phyloP scores from a whole-genome alignment of 2,329 filamentous ascomycete genomes.

The Macrophomina phaseolina region DNA sequence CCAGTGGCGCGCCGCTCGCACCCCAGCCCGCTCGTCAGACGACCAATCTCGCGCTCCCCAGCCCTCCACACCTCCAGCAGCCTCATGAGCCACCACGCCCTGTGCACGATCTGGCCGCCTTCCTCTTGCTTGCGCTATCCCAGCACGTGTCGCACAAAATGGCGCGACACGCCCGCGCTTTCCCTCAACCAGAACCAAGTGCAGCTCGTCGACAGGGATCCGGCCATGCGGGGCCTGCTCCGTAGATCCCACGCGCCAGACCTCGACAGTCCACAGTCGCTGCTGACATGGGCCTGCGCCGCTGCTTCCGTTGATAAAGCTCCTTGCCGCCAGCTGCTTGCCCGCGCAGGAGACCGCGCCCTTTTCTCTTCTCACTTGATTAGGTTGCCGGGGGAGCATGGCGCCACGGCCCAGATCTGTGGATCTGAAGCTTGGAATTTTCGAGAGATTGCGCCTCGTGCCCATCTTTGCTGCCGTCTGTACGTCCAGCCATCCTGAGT shows the following conservation, averaged over 20 bases:
- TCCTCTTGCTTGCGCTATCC: neutral
- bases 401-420: slow-evolving; percentile 7
- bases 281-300: neutral
- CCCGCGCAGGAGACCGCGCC: neutral
- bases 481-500: neutral
- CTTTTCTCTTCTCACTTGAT: no score
- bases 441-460: slow-evolving; percentile 12
- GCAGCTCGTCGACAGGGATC: slow-evolving; percentile 6
- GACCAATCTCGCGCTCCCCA: neutral
- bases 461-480: slow-evolving; percentile 12
- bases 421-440: slow-evolving; percentile 20
- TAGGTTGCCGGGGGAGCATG: neutral
- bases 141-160: neutral
- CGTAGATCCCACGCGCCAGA: slow-evolving; percentile 3
- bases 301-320: neutral
- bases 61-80: neutral
- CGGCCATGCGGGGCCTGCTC: slow-evolving; percentile 9
- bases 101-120: neutral
- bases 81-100: neutral
- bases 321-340: neutral
- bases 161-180: neutral
- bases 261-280: neutral
- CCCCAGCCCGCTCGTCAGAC: neutral
- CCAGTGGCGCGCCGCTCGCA: neutral
- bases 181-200: neutral